Evolutionary conservation across 306 rosid species (phyloP), one percentile per base, ranked within the genome.

Genomic region (Citrullus amarus): DNA sequence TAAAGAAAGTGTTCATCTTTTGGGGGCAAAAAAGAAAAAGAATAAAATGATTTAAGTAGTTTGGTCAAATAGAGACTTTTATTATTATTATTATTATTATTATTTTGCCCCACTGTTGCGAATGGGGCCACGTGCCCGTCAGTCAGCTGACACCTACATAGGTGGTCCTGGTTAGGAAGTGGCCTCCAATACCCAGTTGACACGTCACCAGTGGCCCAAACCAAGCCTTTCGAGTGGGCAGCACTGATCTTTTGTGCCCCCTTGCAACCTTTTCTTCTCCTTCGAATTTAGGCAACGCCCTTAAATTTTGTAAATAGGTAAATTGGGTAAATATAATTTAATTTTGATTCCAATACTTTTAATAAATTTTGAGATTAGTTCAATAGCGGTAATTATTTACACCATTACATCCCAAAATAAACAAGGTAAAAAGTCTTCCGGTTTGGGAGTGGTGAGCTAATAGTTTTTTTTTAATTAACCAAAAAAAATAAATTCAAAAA

Each of bases 121-220:
- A 38, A 72, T 72, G 77, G 59, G 77, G 25, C 77, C 77, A 72
- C 75, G 75, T 50, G 77, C 25, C 59, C 20, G 38, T 30, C 28
- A 25, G 77, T 30, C 43, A 51, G 22, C 44, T 25, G 76, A 46
- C 76, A 70, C 38, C 39, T 8, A 18, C 14, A 12, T 6, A 43
- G 36, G 11, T 12, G 57, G 57, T 48, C 53, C 34, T 4, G 54
- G n/a, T 48, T 28, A 48, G 60, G 59, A 72, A 48, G 59, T 30
- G 4, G 3, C 12, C 3, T 1, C 77, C 25, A 46, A 71, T 71
- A 4, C 5, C 4, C 4, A 30, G 0, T 8, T 6, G 20, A 72
- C 76, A 72, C 77, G 58, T 50, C 15, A 48, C 60, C 15, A 72
- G 4, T 8, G 6, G 22, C 22, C 13, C 4, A 48, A 48, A 4